These are phyloP conservation scores for Mortierella sp. DNA, from an alignment of 371 early-diverging fungal genomes.

Conservation along the genomic window DNA sequence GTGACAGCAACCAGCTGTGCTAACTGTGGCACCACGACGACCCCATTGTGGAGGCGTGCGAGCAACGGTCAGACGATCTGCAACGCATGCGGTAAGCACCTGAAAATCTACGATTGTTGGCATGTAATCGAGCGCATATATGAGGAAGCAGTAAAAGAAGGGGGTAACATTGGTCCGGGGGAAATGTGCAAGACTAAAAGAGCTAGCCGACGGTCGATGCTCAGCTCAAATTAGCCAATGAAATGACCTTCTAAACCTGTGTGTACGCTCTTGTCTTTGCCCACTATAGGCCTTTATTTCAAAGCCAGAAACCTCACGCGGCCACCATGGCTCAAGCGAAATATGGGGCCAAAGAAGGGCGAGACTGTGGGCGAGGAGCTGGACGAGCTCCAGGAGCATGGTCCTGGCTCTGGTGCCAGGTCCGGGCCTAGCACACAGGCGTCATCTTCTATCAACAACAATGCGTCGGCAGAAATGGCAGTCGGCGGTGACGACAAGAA, in stretches of 20 bases:
- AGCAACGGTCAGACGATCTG: slow-evolving; percentile 86
- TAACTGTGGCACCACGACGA: slow-evolving; percentile 90
- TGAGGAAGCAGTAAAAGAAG: background rate
- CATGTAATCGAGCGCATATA: background rate
- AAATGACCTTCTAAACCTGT: too few species aligned
- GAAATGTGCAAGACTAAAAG: background rate
- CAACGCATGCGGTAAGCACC: slow-evolving; percentile 86
- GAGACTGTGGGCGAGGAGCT: slow-evolving; percentile 33
- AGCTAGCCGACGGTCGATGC: background rate
- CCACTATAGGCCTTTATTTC: slow-evolving; percentile 72
- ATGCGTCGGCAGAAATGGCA: background rate
- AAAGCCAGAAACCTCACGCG: slow-evolving; percentile 86
- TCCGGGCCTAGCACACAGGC: background rate
- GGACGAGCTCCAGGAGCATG: slow-evolving; percentile 30
- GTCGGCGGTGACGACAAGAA: slow-evolving; percentile 15
- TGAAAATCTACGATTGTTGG: background rate
- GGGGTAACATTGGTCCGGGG: background rate
- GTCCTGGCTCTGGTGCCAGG: background rate
- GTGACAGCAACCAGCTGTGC: slow-evolving; percentile 75
- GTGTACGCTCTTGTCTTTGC: background rate
- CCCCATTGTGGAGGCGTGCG: slow-evolving; percentile 94
- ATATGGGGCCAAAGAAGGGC: slow-evolving; percentile 38
- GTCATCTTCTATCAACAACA: slow-evolving; percentile 5
- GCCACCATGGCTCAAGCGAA: slow-evolving; percentile 82
- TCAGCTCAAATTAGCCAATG: too few species aligned